Base-by-base conservation (phyloP, 2,329 filamentous ascomycete genomes). In the Domatiomyces catenatus region DNA sequence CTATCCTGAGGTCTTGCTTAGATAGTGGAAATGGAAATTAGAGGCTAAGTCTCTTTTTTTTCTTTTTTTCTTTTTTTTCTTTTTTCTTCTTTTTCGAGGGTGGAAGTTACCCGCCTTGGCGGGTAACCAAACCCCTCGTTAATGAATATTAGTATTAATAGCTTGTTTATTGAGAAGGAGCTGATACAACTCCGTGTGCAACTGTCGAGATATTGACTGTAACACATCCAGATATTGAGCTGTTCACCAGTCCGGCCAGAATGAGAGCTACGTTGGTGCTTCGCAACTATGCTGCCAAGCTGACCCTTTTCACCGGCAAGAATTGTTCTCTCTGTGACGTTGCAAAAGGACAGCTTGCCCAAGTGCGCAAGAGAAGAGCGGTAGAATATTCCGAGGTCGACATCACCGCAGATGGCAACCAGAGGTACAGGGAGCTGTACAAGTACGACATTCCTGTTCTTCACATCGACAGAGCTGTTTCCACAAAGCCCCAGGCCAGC, bases 381-480 rank as follows among this genome's bases (percentile, higher is more conserved):
- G 75, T 81, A 56, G 69, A 73, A 51, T 48, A 56, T 45, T 81
- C 79, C 60, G 77, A 82, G 62, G 66, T 79, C 52, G 72, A 81
- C 58, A 75, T 82, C 48, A 77, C 80, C 72, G 67, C 67, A 2
- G 62, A 69, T 0, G 68, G 64, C 3, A 72, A 80, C 48, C 67
- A 74, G 54, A 64, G 69, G 47, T 82, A 79, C 79, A 80, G 73
- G 58, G 66, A 71, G 51, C 63, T 77, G 15, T 82, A 82, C 58
- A 77, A 81, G 47, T 80, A 80, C 53, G 79, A 82, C 58, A 77
- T 78, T 2, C 79, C 79, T 0, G 79, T 82, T 54, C 69, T 82
- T 26, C 79, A 82, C 60, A 68, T 81, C 43, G 75, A 72, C 36
- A 74, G 62, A 61, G 67, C 61, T 53, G 48, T 51, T 56, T 36